Evolutionary conservation across 1,284 basidiomycete species (phyloP).

Genomic region (Cerioporus squamosus): DNA sequence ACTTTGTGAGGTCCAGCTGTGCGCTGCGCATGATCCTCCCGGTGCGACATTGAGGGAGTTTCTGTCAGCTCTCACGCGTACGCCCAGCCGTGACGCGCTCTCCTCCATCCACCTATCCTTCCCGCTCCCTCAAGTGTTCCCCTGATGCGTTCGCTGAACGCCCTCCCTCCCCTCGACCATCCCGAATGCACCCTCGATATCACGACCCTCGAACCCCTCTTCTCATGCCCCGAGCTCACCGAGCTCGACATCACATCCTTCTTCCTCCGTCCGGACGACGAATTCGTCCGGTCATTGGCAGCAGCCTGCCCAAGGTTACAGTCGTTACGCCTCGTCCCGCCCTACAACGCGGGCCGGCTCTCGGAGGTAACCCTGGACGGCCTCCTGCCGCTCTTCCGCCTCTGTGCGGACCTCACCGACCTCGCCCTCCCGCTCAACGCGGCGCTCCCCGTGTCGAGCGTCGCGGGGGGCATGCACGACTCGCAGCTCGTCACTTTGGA

Average conservation of each 20-base stretch:
- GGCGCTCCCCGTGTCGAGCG: background rate
- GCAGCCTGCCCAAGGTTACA: conserved; percentile 22
- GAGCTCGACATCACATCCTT: conserved; percentile 24
- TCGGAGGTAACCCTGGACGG: conserved; percentile 23
- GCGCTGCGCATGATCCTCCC: conserved; percentile 18
- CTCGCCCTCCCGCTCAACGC: conserved; percentile 22
- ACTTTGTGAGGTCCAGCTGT: conserved; percentile 17
- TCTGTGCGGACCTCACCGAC: conserved; percentile 16
- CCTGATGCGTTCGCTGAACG: conserved; percentile 21
- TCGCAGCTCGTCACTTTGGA: conserved; percentile 18
- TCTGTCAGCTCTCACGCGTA: conserved; percentile 8
- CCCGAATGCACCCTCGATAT: conserved; percentile 13
- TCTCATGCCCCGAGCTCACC: conserved; percentile 13
- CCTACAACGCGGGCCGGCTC: conserved; percentile 20
- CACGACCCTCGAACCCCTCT: conserved; percentile 12
- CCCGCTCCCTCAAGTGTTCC: conserved; percentile 20
- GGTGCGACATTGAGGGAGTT: conserved; percentile 3
- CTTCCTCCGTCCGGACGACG: conserved; percentile 17
- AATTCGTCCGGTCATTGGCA: conserved; percentile 17
- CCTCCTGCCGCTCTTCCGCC: conserved; percentile 18
- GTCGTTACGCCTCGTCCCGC: conserved; percentile 20
- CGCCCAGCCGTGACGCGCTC: conserved; percentile 11
- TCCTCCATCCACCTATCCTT: conserved; percentile 12
- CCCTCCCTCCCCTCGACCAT: conserved; percentile 17
- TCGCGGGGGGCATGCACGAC: background rate